Conservation (phyloP, 257 asterid genomes). For the Solanum etuberosum region DNA sequence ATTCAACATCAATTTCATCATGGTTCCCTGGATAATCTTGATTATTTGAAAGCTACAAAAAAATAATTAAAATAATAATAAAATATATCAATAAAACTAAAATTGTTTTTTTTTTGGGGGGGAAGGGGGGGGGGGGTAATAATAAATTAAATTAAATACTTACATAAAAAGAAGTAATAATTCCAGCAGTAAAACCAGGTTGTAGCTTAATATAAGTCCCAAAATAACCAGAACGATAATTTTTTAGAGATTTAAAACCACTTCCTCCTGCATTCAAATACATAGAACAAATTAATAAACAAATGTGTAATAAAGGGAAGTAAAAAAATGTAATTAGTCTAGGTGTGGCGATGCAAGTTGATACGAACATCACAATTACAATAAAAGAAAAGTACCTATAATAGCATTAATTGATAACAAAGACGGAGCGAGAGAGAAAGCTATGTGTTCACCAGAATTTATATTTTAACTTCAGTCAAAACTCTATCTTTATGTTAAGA, state of each 20-base stretch:
- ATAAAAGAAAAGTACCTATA: not conserved
- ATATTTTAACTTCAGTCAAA: not conserved
- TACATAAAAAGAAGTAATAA: constrained; percentile 74
- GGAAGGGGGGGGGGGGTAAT: no score
- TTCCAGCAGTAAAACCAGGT: constrained; percentile 87
- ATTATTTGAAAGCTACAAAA: constrained; percentile 51
- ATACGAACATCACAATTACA: not conserved
- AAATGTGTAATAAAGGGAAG: not conserved
- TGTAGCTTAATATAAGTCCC: constrained; percentile 72
- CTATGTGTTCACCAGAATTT: not conserved
- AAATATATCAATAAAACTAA: not conserved
- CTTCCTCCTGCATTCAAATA: constrained; percentile 56
- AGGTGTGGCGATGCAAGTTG: not conserved
- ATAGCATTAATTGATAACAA: not conserved
- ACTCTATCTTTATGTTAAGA: not conserved
- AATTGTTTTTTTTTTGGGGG: no score
- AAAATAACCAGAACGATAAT: constrained; percentile 66
- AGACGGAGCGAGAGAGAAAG: not conserved
- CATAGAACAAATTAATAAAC: not conserved
- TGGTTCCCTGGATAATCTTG: constrained; percentile 68
- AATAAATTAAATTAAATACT: not conserved
- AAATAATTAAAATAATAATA: not conserved
- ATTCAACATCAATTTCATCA: constrained; percentile 79
- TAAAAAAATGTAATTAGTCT: not conserved
- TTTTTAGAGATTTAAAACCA: constrained; percentile 58